Percentiles rank a stretch among this genome's conserved stretches.
Conservation (phyloP, 1,139 yeast species). For the Blastobotrys persicus region DNA sequence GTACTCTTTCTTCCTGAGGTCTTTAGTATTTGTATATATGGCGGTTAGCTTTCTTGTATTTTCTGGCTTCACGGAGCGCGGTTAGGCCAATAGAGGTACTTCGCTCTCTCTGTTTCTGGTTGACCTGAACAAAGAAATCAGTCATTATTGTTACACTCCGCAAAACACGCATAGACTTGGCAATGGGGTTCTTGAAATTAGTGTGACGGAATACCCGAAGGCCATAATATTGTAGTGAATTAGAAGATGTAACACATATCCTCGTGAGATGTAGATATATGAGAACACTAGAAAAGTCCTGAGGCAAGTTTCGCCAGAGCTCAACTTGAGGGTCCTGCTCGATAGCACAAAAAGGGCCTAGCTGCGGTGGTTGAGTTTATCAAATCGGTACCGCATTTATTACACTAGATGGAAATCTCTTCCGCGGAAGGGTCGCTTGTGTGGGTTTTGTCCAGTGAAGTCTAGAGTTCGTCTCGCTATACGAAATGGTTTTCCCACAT, state of each 20-base stretch:
- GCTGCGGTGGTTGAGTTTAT: slow-evolving; percentile 1
- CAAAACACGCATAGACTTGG: not conserved
- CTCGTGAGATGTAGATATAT: not conserved
- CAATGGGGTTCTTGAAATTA: not conserved
- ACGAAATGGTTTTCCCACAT: not conserved
- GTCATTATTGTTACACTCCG: not conserved
- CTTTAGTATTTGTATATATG: too few species aligned
- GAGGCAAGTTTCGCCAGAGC: slow-evolving; percentile 1
- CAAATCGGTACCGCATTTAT: not conserved
- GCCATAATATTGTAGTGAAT: slow-evolving; percentile 1
- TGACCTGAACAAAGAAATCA: not conserved
- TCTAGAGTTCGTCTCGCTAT: not conserved
- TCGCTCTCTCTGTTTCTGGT: not conserved
- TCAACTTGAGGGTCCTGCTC: not conserved
- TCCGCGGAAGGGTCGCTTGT: not conserved
- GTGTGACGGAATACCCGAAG: not conserved
- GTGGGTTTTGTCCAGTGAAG: not conserved
- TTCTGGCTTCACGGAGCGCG: not conserved
- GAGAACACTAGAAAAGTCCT: not conserved
- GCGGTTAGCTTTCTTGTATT: too few species aligned
- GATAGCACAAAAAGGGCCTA: not conserved
- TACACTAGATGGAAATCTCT: not conserved
- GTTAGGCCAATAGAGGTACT: slow-evolving; percentile 1
- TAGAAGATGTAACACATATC: not conserved
- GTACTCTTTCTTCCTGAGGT: too few species aligned